Evolutionary conservation across 176 grass and related monocot genomes (phyloP).

Genomic region (sorghum (Sorghum bicolor)): DNA sequence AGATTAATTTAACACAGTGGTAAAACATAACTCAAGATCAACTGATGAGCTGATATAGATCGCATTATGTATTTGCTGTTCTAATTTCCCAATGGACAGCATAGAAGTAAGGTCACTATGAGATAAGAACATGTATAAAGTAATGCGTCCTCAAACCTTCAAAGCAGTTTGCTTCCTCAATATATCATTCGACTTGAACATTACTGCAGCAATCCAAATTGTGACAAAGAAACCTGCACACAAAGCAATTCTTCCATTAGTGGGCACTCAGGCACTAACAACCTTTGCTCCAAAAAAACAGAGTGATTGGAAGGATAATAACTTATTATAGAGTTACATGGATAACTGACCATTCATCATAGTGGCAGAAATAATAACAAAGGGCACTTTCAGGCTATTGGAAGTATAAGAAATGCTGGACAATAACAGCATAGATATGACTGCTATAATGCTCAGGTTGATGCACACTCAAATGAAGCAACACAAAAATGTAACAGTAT

Average conservation of each 20-base stretch:
- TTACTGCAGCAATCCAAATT: slow-evolving; percentile 93
- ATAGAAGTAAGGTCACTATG: neutral
- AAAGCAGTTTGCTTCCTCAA: slow-evolving; percentile 95
- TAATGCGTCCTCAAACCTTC: slow-evolving; percentile 49
- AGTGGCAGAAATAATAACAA: neutral
- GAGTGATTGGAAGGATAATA: neutral
- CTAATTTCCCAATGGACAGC: slow-evolving; percentile 8
- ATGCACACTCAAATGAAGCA: slow-evolving; percentile 4
- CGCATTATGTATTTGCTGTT: neutral
- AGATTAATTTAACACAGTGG: slow-evolving; percentile 11
- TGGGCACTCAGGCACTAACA: slow-evolving; percentile 1
- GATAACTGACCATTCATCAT: neutral
- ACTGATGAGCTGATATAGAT: neutral
- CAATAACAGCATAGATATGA: neutral
- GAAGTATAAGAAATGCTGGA: neutral
- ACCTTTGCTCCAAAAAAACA: neutral
- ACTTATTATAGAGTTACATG: neutral
- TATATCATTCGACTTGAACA: slow-evolving; percentile 99
- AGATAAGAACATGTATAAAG: neutral
- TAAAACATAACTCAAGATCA: slow-evolving; percentile 13
- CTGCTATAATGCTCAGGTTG: neutral
- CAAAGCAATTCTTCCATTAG: slow-evolving; percentile 30
- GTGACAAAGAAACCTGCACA: slow-evolving; percentile 93
- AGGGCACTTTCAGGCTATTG: neutral
- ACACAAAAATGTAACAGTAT: neutral